Conservation (phyloP, 495 filamentous ascomycete genomes). For the Staphylotrichum tortipilum region DNA sequence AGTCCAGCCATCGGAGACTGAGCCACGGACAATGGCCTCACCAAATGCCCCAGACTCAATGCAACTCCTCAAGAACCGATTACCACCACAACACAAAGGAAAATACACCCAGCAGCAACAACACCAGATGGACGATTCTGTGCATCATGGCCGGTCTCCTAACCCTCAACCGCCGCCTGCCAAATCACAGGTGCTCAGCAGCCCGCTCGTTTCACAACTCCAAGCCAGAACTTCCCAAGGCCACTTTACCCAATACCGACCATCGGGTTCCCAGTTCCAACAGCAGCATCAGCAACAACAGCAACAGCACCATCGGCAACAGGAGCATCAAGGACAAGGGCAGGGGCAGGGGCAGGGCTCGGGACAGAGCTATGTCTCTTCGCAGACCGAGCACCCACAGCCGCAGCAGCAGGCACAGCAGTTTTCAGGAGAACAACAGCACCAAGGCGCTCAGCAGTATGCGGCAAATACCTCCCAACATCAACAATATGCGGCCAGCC, state of each 20-base stretch:
- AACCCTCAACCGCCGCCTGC: constrained; percentile 20
- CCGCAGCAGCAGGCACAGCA: constrained; percentile 20
- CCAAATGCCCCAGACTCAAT: constrained; percentile 10
- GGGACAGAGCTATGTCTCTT: constrained; percentile 8
- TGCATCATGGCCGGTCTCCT: constrained; percentile 16
- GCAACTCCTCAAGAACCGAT: constrained; percentile 9
- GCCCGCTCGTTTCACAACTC: constrained; percentile 12
- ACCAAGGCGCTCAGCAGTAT: constrained; percentile 16
- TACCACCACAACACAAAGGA: constrained; percentile 20
- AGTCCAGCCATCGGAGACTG: constrained; percentile 20
- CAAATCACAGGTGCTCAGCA: constrained; percentile 12
- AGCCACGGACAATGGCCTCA: constrained; percentile 7
- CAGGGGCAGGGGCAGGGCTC: constrained; percentile 15
- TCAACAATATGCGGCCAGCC: constrained; percentile 15
- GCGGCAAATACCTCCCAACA: constrained; percentile 12
- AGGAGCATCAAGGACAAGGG: constrained; percentile 15
- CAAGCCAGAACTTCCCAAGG: constrained; percentile 11
- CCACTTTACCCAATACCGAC: constrained; percentile 17
- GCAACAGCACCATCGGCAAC: constrained; percentile 10
- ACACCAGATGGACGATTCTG: constrained; percentile 14
- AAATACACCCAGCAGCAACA: constrained; percentile 7
- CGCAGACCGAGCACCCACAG: constrained; percentile 11
- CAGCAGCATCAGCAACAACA: constrained; percentile 16
- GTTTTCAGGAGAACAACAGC: constrained; percentile 18
- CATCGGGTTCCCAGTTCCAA: constrained; percentile 11